Evolutionary conservation across 176 grass and related monocot genomes (phyloP), one percentile per base, ranked within the genome.

Genomic region (Aegilops tauschii): DNA sequence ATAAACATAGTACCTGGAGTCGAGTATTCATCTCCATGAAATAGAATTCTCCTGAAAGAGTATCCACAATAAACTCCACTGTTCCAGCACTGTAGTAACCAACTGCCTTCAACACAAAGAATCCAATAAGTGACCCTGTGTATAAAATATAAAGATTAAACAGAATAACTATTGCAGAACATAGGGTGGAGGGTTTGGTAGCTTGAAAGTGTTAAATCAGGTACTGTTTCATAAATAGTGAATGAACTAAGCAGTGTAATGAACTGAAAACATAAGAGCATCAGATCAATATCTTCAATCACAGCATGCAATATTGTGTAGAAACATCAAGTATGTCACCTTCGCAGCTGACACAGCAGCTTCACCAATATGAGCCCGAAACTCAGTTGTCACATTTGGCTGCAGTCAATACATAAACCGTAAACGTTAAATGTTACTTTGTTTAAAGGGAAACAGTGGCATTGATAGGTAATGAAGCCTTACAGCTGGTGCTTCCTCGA

Each of bases 11-110:
- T 92, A 94, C 96, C 88, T 95, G 96, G 71, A 98, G 90, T 75
- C 96, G 93, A 74, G 96, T 98, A 88, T 98, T 98, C 96, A 98
- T 98, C 86, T 98, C 96, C 96, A 98, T 98, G 84, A 98, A 98
- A 86, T 91, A 98, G 29, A 98, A 98, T 80, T 98, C 47, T 59
- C 90, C 92, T 39, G 93, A 95, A 79, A 90, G 80, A 42, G 93
- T 98, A 62, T 98, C 96, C 69, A 98, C 91, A 71, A 98, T 98
- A 79, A 98, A 95, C 49, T 98, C 96, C 65, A 98, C 96, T 66
- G 93, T 98, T 86, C 96, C 96, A 91, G 96, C 96, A 95, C 80
- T 98, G 86, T 91, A 93, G 87, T 98, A 98, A 82, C 93, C 93
- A 87, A 98, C 96, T 89, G 96, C 96, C 96, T 95, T 95, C 82